These are phyloP conservation scores for Hemisphaericaspora nanyangensis DNA, from an alignment of 805 yeast genomes.

Conservation along the genomic window DNA sequence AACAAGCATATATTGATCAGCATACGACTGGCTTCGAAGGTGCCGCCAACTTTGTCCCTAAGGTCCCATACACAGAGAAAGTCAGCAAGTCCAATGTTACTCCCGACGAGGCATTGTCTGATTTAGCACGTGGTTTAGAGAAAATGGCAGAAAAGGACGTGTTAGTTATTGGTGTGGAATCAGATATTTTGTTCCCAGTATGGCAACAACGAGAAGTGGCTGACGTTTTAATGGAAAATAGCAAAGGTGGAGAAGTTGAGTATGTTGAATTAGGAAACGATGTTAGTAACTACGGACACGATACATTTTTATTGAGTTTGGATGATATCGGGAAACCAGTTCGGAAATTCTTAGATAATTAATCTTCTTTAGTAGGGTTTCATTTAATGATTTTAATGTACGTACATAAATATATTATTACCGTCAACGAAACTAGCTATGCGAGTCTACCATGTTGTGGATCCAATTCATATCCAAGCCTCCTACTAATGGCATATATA, in stretches of 20 bases:
- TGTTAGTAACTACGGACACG: constrained; percentile 83
- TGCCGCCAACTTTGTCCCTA: constrained; percentile 29
- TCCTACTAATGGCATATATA: constrained; percentile 43
- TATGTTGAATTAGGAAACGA: constrained; percentile 77
- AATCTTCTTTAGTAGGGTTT: too few species aligned
- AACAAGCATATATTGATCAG: constrained; percentile 15
- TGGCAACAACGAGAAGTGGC: constrained; percentile 91
- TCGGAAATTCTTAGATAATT: constrained; percentile 46
- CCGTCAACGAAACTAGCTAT: too few species aligned
- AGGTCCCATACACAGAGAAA: constrained; percentile 52
- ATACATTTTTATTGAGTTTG: constrained; percentile 77
- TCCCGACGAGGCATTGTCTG: constrained; percentile 54
- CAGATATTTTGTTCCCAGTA: constrained; percentile 86
- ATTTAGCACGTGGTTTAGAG: constrained; percentile 62
- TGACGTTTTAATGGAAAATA: constrained; percentile 46
- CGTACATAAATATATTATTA: background rate
- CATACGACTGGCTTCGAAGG: constrained; percentile 3
- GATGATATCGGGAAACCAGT: constrained; percentile 80
- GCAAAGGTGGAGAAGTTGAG: constrained; percentile 29
- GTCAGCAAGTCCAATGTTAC: constrained; percentile 43
- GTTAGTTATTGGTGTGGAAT: constrained; percentile 86
- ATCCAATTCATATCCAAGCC: constrained; percentile 65
- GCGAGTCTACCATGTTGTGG: constrained; percentile 49
- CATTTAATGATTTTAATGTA: background rate
- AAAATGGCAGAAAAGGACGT: constrained; percentile 62